Base-by-base conservation (phyloP, 2,329 filamentous ascomycete species). In the Allantophomopsis lycopodina region DNA sequence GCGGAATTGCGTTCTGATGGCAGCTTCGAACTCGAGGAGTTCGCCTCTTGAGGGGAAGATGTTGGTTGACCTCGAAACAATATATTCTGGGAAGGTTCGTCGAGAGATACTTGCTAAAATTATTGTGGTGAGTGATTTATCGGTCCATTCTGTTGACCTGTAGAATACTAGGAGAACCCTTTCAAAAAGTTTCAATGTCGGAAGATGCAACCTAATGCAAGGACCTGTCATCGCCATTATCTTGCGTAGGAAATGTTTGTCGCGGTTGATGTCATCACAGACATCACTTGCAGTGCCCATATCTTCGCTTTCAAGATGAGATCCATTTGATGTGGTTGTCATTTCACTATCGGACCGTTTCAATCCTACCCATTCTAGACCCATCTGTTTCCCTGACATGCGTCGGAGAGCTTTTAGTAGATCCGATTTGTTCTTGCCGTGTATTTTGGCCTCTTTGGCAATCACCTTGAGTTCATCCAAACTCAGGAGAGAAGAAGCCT, bases 161-260 rank as follows among this genome's bases (percentile, higher is more conserved):
- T 96, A 96, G 57, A 95, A 98, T 20, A 98, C 87, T 2, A 98
- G 64, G 60, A 96, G 91, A 1, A 96, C 87, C 18, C 91, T 76
- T 57, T 95, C 87, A 51, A 98, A 98, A 0, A 98, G 70, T 51
- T 79, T 85, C 45, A 87, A 72, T 1, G 79, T 71, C 0, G 73
- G 61, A 1, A 79, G 61, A 1, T 85, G 85, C 11, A 98, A 71
- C 31, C 89, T 72, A 44, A 96, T 79, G 47, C 88, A 94, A 12
- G 86, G 76, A 0, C 91, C 91, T 0, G 83, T 83, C 42, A 79
- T 77, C 21, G 70, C 68, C 48, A 88, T 60, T 33, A 94, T 89
- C 58, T 86, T 94, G 37, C 69, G 66, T 2, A 86, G 61, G 48
- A 89, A 91, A 57, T 91, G 76, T 7, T 68, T 66, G 53, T 86